phyloP scores from a whole-genome alignment of 2,329 filamentous ascomycete genomes.

The Pseudopithomyces maydicus region DNA sequence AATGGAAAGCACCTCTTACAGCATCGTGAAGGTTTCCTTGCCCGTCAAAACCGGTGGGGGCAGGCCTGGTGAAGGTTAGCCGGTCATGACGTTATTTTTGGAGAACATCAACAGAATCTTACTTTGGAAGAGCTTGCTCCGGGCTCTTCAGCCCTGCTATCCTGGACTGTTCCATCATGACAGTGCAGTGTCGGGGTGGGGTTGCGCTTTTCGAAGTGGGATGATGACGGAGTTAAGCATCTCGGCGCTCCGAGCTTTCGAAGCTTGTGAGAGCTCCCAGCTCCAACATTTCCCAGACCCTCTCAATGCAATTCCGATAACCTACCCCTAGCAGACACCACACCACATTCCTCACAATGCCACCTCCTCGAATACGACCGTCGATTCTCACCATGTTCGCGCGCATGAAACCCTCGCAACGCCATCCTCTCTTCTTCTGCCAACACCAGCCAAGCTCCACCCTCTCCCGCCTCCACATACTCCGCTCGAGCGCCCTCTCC shows the following conservation, averaged over 20 bases:
- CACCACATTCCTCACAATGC: conserved; percentile 18
- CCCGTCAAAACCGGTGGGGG: conserved; percentile 34
- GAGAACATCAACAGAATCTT: neutral
- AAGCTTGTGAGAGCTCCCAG: neutral
- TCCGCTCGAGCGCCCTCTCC: neutral
- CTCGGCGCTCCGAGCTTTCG: conserved; percentile 13
- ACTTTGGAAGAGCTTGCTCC: conserved; percentile 27
- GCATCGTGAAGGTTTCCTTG: conserved; percentile 33
- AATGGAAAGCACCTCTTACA: conserved; percentile 42
- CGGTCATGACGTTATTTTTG: neutral
- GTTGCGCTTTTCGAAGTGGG: neutral
- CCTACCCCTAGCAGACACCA: conserved; percentile 14
- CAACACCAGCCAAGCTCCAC: neutral
- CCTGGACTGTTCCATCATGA: neutral
- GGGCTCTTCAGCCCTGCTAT: conserved; percentile 20
- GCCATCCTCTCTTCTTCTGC: conserved; percentile 3
- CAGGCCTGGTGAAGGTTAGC: conserved; percentile 22
- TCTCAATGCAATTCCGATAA: neutral
- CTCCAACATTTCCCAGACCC: neutral
- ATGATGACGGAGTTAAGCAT: conserved; percentile 3
- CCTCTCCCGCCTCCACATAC: conserved; percentile 13
- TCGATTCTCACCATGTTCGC: neutral
- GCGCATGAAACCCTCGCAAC: conserved; percentile 13
- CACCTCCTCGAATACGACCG: conserved; percentile 23
- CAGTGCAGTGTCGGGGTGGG: neutral